phyloP scores from a whole-genome alignment of 305 asterid species.

The Fraxinus sp. region DNA sequence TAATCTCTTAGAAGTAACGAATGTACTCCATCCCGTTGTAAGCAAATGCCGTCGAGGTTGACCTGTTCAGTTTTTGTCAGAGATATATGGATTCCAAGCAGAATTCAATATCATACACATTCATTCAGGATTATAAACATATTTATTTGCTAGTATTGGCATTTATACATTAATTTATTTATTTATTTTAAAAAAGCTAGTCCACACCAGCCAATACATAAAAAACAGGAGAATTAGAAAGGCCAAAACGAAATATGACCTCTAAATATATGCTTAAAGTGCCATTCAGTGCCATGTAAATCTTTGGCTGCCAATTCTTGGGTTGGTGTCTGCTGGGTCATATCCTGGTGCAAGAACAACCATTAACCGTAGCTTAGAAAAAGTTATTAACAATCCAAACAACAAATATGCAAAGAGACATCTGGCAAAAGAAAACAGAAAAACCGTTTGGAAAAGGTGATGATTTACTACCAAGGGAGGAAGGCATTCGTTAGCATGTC shows the following conservation, averaged over 20 bases:
- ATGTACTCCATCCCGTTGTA: slow-evolving; percentile 98
- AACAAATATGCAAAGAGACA: not conserved
- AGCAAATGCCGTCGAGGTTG: slow-evolving; percentile 97
- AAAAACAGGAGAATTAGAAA: not conserved
- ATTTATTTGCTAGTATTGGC: not conserved
- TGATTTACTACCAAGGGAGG: slow-evolving; percentile 69
- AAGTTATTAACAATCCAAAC: not conserved
- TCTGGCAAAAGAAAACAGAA: not conserved
- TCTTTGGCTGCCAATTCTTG: slow-evolving; percentile 87
- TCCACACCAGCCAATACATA: slow-evolving; percentile 2
- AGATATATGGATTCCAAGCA: slow-evolving; percentile 1
- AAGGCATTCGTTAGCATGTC: slow-evolving; percentile 76
- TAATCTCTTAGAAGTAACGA: slow-evolving; percentile 84
- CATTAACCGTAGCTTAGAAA: slow-evolving; percentile 6
- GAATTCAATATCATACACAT: not conserved
- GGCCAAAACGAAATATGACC: slow-evolving; percentile 38
- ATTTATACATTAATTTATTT: not conserved
- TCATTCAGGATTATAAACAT: not conserved
- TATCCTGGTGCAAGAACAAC: slow-evolving; percentile 48
- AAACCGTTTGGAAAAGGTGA: not conserved
- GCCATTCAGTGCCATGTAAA: slow-evolving; percentile 87
- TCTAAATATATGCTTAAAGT: slow-evolving; percentile 90
- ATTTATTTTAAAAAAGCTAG: not conserved
- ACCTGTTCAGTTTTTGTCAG: slow-evolving; percentile 42
- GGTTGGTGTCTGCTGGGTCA: slow-evolving; percentile 77